Evolutionary conservation across 345 rosid genomes (phyloP).

Genomic region (Excoecaria agallocha): DNA sequence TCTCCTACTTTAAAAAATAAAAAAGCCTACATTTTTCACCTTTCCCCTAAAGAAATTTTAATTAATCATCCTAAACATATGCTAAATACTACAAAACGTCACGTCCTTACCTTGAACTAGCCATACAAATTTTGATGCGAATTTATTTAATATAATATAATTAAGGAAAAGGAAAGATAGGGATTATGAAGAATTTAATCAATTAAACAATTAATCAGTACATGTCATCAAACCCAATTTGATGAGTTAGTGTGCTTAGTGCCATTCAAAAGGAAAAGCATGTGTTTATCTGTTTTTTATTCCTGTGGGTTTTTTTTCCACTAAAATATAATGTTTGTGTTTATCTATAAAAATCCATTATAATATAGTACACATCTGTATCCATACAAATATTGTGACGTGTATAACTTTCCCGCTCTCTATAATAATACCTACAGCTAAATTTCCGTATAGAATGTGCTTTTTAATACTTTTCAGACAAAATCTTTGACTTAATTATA

Average conservation of each 20-base stretch:
- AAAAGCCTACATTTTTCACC: not conserved
- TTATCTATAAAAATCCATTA: slow-evolving; percentile 15
- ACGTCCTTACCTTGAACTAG: slow-evolving; percentile 26
- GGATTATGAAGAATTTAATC: not conserved
- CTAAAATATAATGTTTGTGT: slow-evolving; percentile 15
- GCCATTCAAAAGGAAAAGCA: slow-evolving; percentile 21
- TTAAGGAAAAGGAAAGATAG: not conserved
- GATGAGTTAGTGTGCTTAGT: slow-evolving; percentile 10
- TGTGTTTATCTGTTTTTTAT: slow-evolving; percentile 18
- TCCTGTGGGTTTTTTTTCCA: not conserved
- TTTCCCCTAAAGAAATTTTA: not conserved
- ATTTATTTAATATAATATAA: not conserved
- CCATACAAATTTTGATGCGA: slow-evolving; percentile 24
- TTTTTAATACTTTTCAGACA: no score
- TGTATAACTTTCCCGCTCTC: slow-evolving; percentile 25
- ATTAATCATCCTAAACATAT: not conserved
- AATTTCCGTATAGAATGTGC: not conserved
- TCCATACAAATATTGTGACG: not conserved
- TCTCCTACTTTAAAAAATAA: not conserved
- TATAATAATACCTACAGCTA: no score
- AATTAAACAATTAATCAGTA: not conserved
- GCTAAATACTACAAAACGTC: not conserved
- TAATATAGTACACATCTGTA: not conserved
- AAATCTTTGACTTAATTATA: no score
- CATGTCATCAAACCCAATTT: slow-evolving; percentile 21